Percentiles rank a stretch among this genome's conserved stretches.
These are phyloP conservation scores for Xerocomellus dryophilus DNA, from an alignment of 768 basidiomycete species.

Conservation along the genomic window DNA sequence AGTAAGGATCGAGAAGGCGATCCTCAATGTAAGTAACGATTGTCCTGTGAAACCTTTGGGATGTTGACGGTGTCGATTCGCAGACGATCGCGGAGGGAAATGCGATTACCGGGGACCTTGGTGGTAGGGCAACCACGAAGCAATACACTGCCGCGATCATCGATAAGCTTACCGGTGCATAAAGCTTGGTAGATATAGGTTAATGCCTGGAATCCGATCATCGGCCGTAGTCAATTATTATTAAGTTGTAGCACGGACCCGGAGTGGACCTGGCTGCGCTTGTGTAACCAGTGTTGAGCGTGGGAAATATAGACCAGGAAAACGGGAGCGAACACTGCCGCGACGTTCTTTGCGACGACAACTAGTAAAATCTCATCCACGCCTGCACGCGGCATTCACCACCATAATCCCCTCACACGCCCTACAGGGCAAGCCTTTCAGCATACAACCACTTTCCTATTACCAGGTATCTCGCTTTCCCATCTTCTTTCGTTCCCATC, in stretches of 20 bases:
- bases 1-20: slow-evolving; percentile 86
- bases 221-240: slow-evolving; percentile 8
- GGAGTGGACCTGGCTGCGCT: slow-evolving; percentile 3
- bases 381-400: slow-evolving; percentile 55
- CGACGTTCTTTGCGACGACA: slow-evolving; percentile 37
- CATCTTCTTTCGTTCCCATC: slow-evolving; percentile 9
- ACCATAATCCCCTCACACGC: slow-evolving; percentile 69
- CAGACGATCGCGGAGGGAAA: slow-evolving; percentile 98
- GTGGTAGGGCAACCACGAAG: slow-evolving; percentile 85
- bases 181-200: slow-evolving; percentile 20
- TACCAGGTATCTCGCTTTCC: slow-evolving; percentile 39
- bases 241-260: slow-evolving; percentile 4
- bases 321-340: slow-evolving; percentile 7
- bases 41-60: neutral
- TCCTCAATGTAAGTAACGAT: slow-evolving; percentile 66
- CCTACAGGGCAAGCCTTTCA: slow-evolving; percentile 85
- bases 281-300: slow-evolving; percentile 13
- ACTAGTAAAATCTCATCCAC: slow-evolving; percentile 46
- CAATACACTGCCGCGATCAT: slow-evolving; percentile 92
- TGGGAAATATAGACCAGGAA: slow-evolving; percentile 26
- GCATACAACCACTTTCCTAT: slow-evolving; percentile 40
- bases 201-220: neutral
- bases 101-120: slow-evolving; percentile 91
- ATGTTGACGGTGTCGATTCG: slow-evolving; percentile 8
- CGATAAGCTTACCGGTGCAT: slow-evolving; percentile 49